These are phyloP conservation scores for Plasmodium cynomolgi DNA, from an alignment of 169 alveolate species.

Conservation along the genomic window DNA sequence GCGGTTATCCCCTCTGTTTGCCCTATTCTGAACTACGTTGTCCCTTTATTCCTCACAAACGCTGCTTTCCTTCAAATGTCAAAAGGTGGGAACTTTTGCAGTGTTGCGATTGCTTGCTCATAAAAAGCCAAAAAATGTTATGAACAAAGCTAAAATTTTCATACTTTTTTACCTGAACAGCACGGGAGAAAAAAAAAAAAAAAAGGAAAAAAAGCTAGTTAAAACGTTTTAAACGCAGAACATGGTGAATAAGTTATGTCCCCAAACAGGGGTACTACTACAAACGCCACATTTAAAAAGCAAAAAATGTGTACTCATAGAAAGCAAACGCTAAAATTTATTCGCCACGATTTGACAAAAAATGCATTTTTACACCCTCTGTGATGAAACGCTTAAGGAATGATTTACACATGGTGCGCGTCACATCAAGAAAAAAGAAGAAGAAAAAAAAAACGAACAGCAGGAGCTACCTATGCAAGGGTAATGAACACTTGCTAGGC, in stretches of 20 bases:
- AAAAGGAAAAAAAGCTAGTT: not conserved
- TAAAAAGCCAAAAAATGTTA: not conserved
- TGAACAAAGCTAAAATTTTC: not conserved
- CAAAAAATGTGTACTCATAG: not conserved
- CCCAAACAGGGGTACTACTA: not conserved
- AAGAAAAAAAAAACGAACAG: not conserved
- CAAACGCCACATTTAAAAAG: not conserved
- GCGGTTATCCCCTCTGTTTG: not conserved
- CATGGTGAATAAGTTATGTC: not conserved
- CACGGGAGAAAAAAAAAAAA: not conserved
- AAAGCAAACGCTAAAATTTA: not conserved
- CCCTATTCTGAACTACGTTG: not conserved
- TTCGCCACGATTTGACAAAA: not conserved
- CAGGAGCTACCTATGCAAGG: not conserved
- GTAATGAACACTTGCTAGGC: not conserved
- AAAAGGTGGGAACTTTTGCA: not conserved
- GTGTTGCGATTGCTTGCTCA: not conserved
- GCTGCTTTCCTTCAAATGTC: not conserved
- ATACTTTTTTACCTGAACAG: conserved; percentile 1
- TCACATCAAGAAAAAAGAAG: not conserved
- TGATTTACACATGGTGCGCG: not conserved
- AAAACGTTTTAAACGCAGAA: not conserved
- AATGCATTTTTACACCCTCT: not conserved
- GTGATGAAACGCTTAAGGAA: not conserved
- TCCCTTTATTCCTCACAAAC: not conserved